A percentile compares a stretch with the other conserved stretches of the same genome.
Conservation (phyloP, 345 rosid species). For the Boechera retrofracta region DNA sequence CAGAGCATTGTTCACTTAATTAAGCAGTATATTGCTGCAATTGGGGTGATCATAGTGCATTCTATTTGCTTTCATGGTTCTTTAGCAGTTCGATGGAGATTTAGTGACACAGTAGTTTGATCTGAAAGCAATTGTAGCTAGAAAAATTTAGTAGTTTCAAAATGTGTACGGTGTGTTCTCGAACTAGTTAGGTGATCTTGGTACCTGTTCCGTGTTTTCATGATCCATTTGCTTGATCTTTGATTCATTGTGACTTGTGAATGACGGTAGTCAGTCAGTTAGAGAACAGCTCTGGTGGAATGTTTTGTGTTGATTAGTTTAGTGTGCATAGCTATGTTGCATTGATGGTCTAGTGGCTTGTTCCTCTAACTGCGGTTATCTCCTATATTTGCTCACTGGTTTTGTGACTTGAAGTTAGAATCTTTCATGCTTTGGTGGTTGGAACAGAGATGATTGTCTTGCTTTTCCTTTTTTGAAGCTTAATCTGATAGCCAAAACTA, state of each 20-base stretch:
- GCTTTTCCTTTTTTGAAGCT: not conserved
- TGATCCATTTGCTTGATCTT: conserved; percentile 21
- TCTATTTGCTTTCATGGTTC: conserved; percentile 8
- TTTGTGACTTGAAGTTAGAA: conserved; percentile 7
- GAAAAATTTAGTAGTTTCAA: not conserved
- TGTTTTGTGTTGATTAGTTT: not conserved
- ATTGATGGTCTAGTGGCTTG: not conserved
- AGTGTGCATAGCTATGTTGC: conserved; percentile 1
- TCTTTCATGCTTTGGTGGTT: conserved; percentile 11
- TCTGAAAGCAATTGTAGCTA: conserved; percentile 2
- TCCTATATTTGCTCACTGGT: not conserved
- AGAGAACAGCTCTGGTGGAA: not conserved
- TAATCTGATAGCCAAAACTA: not conserved
- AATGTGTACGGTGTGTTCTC: not conserved
- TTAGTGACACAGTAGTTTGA: not conserved
- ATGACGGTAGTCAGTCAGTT: conserved; percentile 2
- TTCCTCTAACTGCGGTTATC: not conserved
- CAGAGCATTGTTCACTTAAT: conserved; percentile 1
- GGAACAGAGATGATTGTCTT: not conserved
- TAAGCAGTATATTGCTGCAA: conserved; percentile 12
- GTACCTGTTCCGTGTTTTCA: conserved; percentile 3
- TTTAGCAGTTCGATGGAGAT: not conserved
- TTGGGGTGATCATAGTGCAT: not conserved
- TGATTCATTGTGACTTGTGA: not conserved
- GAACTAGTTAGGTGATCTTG: not conserved